Percentiles rank a stretch among this genome's conserved stretches.
These are phyloP conservation scores for Elsinoe perseae DNA, from an alignment of 2,329 filamentous ascomycete species.

Conservation along the genomic window DNA sequence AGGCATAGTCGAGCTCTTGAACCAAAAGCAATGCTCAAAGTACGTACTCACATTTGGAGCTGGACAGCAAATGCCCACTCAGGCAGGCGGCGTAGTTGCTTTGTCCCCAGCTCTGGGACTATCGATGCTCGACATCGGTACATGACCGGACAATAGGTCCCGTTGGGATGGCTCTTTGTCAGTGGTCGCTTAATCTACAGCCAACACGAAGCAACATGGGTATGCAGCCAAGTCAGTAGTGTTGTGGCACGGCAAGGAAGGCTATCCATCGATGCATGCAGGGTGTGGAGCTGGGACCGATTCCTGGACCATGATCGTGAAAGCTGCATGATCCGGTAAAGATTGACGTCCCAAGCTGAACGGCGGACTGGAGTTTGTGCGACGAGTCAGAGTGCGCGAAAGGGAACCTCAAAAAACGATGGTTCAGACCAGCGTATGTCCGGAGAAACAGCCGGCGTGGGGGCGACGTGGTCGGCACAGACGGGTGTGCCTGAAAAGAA, in stretches of 20 bases:
- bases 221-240: slow-evolving; percentile 6
- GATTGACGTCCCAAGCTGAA: background rate
- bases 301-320: background rate
- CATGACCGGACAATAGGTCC: background rate
- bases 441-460: background rate
- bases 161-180: background rate
- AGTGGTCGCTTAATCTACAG: slow-evolving; percentile 2
- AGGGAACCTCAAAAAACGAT: background rate
- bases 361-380: background rate
- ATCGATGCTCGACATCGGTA: background rate
- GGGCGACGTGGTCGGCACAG: background rate
- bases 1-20: background rate
- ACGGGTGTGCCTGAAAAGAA: background rate
- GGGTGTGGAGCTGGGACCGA: background rate
- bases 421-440: background rate
- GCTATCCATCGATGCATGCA: background rate
- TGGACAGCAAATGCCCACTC: background rate
- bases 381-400: slow-evolving; percentile 2
- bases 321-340: background rate
- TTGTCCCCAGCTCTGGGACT: background rate
- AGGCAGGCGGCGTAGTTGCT: background rate
- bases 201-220: slow-evolving; percentile 1
- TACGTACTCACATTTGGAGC: background rate
- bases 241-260: background rate
- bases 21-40: background rate